Conservation (phyloP, 257 asterid species). For the Rehmannia glutinosa region DNA sequence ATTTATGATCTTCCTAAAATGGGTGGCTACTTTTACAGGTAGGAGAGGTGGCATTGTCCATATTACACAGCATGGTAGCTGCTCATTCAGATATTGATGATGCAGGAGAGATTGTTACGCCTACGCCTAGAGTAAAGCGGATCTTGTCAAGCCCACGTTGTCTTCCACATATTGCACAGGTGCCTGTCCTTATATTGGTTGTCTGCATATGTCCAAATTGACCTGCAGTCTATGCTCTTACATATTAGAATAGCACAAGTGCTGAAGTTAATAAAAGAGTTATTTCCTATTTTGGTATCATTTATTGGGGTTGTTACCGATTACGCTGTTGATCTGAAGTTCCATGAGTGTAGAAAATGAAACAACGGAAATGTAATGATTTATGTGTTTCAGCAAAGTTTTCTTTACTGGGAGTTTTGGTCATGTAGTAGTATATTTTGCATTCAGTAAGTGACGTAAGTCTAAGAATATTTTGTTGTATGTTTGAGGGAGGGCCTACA, state of each 20-base stretch:
- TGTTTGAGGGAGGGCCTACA: background rate
- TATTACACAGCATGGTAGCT: conserved; percentile 95
- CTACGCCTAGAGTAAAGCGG: conserved; percentile 93
- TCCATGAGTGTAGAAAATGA: background rate
- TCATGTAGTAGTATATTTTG: background rate
- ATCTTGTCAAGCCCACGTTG: conserved; percentile 92
- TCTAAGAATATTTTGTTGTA: background rate
- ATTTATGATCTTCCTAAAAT: conserved; percentile 11
- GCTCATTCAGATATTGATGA: conserved; percentile 98
- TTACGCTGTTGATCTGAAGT: conserved; percentile 7
- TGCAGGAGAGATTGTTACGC: conserved; percentile 98
- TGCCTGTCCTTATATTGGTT: conserved; percentile 13
- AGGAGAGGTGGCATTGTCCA: conserved; percentile 86
- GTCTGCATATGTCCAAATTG: background rate
- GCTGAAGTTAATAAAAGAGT: background rate
- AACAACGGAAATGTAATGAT: background rate
- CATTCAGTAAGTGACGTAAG: background rate
- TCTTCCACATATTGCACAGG: conserved; percentile 98
- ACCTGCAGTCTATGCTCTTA: conserved; percentile 7
- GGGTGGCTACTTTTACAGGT: conserved; percentile 48
- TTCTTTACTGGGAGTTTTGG: background rate
- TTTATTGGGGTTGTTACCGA: background rate
- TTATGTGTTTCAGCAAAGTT: background rate
- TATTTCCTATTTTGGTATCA: background rate
- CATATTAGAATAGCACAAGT: conserved; percentile 6